Conservation (phyloP, 768 basidiomycete genomes). For the Candolleomyces aberdarensis region DNA sequence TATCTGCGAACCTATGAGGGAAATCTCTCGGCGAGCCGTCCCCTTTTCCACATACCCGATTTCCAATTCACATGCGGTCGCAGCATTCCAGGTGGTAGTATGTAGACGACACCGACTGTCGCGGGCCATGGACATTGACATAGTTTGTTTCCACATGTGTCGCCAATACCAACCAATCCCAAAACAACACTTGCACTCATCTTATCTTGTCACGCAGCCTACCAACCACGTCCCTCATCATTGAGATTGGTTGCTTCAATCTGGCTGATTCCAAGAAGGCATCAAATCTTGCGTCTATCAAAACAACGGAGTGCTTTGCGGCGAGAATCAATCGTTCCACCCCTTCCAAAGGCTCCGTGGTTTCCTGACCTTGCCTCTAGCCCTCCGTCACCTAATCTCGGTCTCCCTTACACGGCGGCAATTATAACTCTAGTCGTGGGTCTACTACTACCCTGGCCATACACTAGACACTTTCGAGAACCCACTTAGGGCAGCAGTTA, state of each 20-base stretch:
- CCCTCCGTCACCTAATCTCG: too few species aligned
- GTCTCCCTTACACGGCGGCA: too few species aligned
- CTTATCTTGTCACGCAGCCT: background rate
- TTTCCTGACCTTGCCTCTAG: too few species aligned
- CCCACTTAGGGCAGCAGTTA: background rate
- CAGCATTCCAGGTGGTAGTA: too few species aligned
- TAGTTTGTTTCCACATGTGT: background rate
- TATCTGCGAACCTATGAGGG: background rate
- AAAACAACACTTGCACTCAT: too few species aligned
- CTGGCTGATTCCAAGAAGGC: background rate
- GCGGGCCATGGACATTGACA: background rate
- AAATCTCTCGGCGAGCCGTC: background rate
- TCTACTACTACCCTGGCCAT: background rate
- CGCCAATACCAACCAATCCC: background rate
- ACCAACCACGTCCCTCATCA: background rate
- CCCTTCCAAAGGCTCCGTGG: too few species aligned
- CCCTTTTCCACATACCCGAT: too few species aligned
- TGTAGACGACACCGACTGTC: background rate
- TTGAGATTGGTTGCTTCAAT: background rate
- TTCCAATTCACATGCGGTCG: too few species aligned
- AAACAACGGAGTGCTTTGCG: background rate
- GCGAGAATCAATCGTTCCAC: background rate
- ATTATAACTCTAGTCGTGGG: background rate
- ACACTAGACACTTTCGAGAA: background rate
- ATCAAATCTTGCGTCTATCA: background rate